Base-by-base conservation (phyloP, 2,329 filamentous ascomycete genomes). In the Pyricularia grisea region DNA sequence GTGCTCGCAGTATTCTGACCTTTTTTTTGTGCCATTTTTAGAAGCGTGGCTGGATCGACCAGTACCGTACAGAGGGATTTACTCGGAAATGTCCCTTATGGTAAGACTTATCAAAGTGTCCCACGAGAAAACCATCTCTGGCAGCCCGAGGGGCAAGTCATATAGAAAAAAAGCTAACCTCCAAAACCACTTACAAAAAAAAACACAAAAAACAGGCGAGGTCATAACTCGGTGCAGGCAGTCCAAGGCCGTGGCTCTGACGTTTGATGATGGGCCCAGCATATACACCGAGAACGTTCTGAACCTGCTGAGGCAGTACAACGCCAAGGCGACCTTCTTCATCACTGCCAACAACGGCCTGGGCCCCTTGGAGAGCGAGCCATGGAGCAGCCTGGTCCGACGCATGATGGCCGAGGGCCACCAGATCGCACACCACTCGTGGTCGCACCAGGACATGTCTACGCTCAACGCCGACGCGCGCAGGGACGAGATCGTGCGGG, bases 341-440 rank as follows among this genome's bases (percentile, higher is more conserved):
- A 74, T 79, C 50, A 77, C 74, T 20, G 77, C 74, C 17, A 75
- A 76, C 71, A 77, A 78, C 63, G 60, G 60, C 60, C 76, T 77
- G 68, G 78, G 78, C 4, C 70, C 73, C 67, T 80, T 81, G 63
- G 23, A 50, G 28, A 74, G 79, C 68, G 73, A 74, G 17, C 69
- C 72, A 20, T 73, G 72, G 55, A 73, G 77, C 3, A 75, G 75
- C 28, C 75, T 81, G 30, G 80, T 85, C 70, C 76, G 78, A 63
- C 74, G 76, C 4, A 80, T 81, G 76, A 69, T 76, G 61, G 71
- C 71, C 20, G 75, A 76, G 9, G 79, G 80, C 12, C 81, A 82
- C 70, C 81, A 82, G 69, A 72, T 82, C 50, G 81, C 74, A 5
- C 77, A 77, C 67, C 81, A 82, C 72, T 80, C 79, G 1, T 81